phyloP scores from a whole-genome alignment of 208 protist species.

The Trypanosoma platydactyli region DNA sequence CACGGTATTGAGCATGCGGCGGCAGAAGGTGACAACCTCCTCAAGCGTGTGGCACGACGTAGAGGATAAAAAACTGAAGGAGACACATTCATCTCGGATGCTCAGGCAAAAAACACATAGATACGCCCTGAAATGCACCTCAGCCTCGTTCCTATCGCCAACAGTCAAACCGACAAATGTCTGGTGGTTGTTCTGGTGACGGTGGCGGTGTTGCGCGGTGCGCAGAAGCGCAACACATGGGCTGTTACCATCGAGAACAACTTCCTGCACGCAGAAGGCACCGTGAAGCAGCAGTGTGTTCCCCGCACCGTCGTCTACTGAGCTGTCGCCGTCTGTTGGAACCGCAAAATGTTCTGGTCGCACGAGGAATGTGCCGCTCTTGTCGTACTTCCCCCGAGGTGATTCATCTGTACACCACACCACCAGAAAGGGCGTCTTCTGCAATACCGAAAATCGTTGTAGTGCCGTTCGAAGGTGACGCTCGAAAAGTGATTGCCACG shows the following conservation, averaged over 20 bases:
- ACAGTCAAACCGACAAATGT: too few species aligned
- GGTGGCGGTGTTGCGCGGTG: constrained; percentile 22
- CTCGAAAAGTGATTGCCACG: constrained; percentile 19
- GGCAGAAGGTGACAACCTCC: constrained; percentile 70
- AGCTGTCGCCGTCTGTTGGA: constrained; percentile 31
- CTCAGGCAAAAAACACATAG: constrained; percentile 62
- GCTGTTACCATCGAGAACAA: constrained; percentile 35
- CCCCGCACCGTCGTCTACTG: constrained; percentile 46
- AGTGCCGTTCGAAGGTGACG: constrained; percentile 17
- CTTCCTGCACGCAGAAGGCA: constrained; percentile 47
- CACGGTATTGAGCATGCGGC: constrained; percentile 65
- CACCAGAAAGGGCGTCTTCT: not conserved
- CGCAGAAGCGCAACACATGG: constrained; percentile 37
- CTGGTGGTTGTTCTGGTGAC: not conserved
- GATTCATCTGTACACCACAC: constrained; percentile 12
- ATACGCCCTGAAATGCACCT: constrained; percentile 32
- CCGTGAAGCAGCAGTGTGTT: constrained; percentile 39
- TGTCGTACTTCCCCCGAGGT: constrained; percentile 9
- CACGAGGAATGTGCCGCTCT: constrained; percentile 30
- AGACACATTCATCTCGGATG: constrained; percentile 61
- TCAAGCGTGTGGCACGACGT: constrained; percentile 57
- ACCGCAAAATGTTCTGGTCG: constrained; percentile 51
- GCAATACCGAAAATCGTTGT: constrained; percentile 13
- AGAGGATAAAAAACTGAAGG: constrained; percentile 72
- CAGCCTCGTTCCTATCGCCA: not conserved